Conservation (phyloP, 805 yeast genomes). For the Kodamaea fukazawae region DNA sequence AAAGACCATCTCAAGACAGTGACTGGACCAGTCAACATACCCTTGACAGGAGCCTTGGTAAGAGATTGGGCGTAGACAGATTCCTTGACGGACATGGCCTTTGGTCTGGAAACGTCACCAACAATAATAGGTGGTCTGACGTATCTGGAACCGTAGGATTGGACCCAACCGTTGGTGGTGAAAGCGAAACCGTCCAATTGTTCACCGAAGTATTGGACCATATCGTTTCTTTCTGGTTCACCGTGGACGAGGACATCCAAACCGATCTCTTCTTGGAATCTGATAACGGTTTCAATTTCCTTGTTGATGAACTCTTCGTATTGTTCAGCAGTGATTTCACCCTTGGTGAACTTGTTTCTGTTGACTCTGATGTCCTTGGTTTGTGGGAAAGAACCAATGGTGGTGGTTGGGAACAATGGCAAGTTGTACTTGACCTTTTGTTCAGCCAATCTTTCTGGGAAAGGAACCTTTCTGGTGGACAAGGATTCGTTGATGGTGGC, state of each 20-base stretch:
- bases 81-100: slow-evolving; percentile 98
- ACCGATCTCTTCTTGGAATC: slow-evolving; percentile 99
- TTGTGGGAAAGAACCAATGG: slow-evolving; percentile 99
- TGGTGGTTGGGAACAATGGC: slow-evolving; percentile 99
- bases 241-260: slow-evolving; percentile 98
- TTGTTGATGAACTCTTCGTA: slow-evolving; percentile 95
- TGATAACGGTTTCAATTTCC: slow-evolving; percentile 93
- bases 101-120: slow-evolving; percentile 98
- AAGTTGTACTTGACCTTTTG: slow-evolving; percentile 87
- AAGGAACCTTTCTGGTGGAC: slow-evolving; percentile 82
- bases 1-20: slow-evolving; percentile 99
- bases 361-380: slow-evolving; percentile 97
- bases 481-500: slow-evolving; percentile 69
- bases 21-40: slow-evolving; percentile 99
- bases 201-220: slow-evolving; percentile 99
- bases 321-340: slow-evolving; percentile 90
- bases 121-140: slow-evolving; percentile 99
- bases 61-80: slow-evolving; percentile 98
- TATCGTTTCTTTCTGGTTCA: slow-evolving; percentile 99
- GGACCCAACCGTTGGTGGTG: slow-evolving; percentile 99
- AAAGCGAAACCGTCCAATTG: slow-evolving; percentile 97
- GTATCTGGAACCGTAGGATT: slow-evolving; percentile 99
- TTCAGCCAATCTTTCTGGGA: slow-evolving; percentile 81
- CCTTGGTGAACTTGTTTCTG: slow-evolving; percentile 98
- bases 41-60: slow-evolving; percentile 95